A percentile compares a stretch with the other conserved stretches of the same genome.
phyloP scores from a whole-genome alignment of 495 filamentous ascomycete genomes.

The Penicilliopsis zonata region DNA sequence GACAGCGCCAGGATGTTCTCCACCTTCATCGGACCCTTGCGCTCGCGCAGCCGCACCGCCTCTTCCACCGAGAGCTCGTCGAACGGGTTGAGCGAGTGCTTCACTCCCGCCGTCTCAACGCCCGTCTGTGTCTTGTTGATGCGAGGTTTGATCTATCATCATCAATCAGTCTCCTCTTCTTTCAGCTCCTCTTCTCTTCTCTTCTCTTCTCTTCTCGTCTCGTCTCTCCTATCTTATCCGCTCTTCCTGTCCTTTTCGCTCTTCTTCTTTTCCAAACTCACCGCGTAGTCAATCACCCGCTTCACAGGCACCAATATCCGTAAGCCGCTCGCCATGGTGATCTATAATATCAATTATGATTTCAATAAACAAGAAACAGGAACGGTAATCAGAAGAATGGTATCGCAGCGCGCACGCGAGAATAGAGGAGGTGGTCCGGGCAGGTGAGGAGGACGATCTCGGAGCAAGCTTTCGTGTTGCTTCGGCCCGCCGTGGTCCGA shows the following conservation, averaged over 20 bases:
- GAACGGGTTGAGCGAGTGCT: slow-evolving; percentile 98
- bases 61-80: slow-evolving; percentile 97
- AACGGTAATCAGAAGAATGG: neutral
- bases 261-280: too few relatives aligned
- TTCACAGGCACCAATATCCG: slow-evolving; percentile 94
- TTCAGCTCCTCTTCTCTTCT: slow-evolving; percentile 1
- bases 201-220: neutral
- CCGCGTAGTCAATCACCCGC: slow-evolving; percentile 98
- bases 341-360: slow-evolving; percentile 1
- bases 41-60: slow-evolving; percentile 83
- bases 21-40: slow-evolving; percentile 47
- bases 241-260: too few relatives aligned
- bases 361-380: slow-evolving; percentile 1
- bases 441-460: slow-evolving; percentile 10
- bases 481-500: slow-evolving; percentile 33
- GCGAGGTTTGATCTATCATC: slow-evolving; percentile 92
- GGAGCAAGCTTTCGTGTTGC: too few relatives aligned
- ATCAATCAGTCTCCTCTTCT: slow-evolving; percentile 6
- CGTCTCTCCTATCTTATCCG: neutral
- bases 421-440: neutral
- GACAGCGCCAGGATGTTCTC: slow-evolving; percentile 82
- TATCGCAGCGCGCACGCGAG: too few relatives aligned
- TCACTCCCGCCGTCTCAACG: slow-evolving; percentile 82
- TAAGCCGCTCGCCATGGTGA: slow-evolving; percentile 61
- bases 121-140: slow-evolving; percentile 94